These are phyloP conservation scores for Abelmoschus esculentus DNA, from an alignment of 345 rosid genomes.

Conservation along the genomic window DNA sequence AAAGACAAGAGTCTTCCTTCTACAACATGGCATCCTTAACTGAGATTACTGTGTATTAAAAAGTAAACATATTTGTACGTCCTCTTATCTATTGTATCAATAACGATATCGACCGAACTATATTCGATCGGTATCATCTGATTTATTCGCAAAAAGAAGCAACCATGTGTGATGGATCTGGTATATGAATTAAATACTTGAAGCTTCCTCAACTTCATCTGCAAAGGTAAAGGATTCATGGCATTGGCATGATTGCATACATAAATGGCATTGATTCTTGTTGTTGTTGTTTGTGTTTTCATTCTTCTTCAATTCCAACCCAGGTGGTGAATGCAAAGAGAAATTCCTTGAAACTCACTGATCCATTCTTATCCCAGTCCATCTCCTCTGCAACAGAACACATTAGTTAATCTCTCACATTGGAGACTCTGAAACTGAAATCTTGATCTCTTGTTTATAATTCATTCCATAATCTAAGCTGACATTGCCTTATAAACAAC, in stretches of 20 bases:
- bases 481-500: background rate
- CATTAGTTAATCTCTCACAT: background rate
- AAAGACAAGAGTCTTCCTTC: too few species aligned
- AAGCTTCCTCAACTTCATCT: too few species aligned
- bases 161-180: too few species aligned
- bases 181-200: too few species aligned
- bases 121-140: too few species aligned
- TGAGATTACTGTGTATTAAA: too few species aligned
- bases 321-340: conserved; percentile 83
- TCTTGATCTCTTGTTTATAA: background rate
- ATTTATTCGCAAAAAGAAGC: too few species aligned
- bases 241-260: too few species aligned
- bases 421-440: background rate
- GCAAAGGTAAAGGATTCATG: background rate
- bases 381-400: conserved; percentile 66
- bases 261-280: background rate
- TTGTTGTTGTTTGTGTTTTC: background rate
- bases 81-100: too few species aligned
- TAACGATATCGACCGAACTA: too few species aligned
- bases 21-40: too few species aligned
- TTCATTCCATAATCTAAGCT: background rate
- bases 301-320: conserved; percentile 76
- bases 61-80: too few species aligned
- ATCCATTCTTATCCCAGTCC: conserved; percentile 98
- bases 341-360: conserved; percentile 92